A percentile compares a stretch with the other conserved stretches of the same genome.
Conservation (phyloP, 352 stramenopile species). For the Phytophthora nicotianae region DNA sequence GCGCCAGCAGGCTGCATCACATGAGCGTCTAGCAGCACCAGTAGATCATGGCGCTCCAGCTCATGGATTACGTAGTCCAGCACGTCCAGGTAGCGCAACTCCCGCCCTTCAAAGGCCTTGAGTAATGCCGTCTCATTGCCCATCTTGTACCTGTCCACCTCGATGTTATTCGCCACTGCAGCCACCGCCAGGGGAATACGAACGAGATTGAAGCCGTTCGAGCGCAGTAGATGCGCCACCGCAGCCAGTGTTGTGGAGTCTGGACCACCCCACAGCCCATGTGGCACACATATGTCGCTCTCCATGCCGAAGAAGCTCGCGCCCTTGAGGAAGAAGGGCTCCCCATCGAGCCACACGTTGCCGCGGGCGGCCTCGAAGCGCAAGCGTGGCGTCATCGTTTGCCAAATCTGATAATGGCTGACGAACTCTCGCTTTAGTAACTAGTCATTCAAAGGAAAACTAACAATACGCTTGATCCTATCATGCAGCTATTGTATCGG, state of each 20-base stretch:
- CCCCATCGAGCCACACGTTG: conserved; percentile 39
- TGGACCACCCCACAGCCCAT: conserved; percentile 64
- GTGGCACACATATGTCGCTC: conserved; percentile 58
- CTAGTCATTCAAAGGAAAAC: background rate
- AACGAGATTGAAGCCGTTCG: conserved; percentile 58
- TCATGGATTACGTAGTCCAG: conserved; percentile 51
- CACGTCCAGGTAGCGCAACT: conserved; percentile 58
- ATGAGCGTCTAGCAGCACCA: conserved; percentile 59
- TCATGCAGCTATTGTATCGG: background rate
- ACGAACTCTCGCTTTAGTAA: background rate
- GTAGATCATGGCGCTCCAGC: conserved; percentile 34
- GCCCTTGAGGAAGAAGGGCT: conserved; percentile 57
- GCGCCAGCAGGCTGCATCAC: conserved; percentile 43
- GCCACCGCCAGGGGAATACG: conserved; percentile 55
- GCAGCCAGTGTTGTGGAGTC: conserved; percentile 52
- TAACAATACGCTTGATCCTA: background rate
- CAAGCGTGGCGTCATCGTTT: conserved; percentile 9
- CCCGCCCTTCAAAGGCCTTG: conserved; percentile 29
- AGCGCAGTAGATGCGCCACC: conserved; percentile 39
- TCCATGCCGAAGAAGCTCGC: conserved; percentile 73
- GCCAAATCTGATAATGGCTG: conserved; percentile 24
- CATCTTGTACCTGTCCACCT: conserved; percentile 47
- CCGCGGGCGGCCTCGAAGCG: conserved; percentile 41
- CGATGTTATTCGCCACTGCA: conserved; percentile 43
- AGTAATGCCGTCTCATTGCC: conserved; percentile 45